Conservation (phyloP, 2,329 filamentous ascomycete genomes). For the Penicillium paneum region DNA sequence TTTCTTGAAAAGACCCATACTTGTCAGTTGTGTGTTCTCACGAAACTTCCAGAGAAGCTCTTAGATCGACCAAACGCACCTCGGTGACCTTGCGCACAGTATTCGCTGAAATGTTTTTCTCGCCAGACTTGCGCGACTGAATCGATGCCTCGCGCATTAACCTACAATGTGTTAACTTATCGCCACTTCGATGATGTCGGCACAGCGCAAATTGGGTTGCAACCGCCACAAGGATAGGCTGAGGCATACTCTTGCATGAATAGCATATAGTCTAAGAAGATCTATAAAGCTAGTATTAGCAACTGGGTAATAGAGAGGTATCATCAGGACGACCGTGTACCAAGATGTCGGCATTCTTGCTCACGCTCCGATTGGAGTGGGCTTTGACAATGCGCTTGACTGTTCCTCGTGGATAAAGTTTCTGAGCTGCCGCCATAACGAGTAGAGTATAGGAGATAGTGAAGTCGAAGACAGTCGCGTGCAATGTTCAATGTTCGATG, state of each 20-base stretch:
- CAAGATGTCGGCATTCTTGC: constrained; percentile 82
- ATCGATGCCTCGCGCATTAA: constrained; percentile 78
- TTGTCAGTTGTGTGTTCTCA: constrained; percentile 1
- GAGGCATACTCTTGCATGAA: constrained; percentile 65
- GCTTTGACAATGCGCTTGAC: constrained; percentile 89
- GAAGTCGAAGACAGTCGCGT: not conserved
- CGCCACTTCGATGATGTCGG: not conserved
- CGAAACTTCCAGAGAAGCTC: not conserved
- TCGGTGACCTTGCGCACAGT: constrained; percentile 75
- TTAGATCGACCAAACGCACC: constrained; percentile 46
- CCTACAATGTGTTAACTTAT: constrained; percentile 42
- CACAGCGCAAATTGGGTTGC: not conserved
- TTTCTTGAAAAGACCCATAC: constrained; percentile 47
- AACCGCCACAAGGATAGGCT: not conserved
- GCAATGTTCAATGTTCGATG: not conserved
- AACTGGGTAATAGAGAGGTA: not conserved
- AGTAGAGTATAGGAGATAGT: not conserved
- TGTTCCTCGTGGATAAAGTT: constrained; percentile 77
- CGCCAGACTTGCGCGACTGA: constrained; percentile 68
- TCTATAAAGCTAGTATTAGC: constrained; percentile 47
- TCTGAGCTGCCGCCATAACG: constrained; percentile 63
- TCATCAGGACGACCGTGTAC: constrained; percentile 47
- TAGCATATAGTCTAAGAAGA: constrained; percentile 78
- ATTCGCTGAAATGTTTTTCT: constrained; percentile 69
- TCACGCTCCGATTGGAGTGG: constrained; percentile 73